Conservation (phyloP, 2,329 filamentous ascomycete species). For the Pseudogymnoascus destructans region DNA sequence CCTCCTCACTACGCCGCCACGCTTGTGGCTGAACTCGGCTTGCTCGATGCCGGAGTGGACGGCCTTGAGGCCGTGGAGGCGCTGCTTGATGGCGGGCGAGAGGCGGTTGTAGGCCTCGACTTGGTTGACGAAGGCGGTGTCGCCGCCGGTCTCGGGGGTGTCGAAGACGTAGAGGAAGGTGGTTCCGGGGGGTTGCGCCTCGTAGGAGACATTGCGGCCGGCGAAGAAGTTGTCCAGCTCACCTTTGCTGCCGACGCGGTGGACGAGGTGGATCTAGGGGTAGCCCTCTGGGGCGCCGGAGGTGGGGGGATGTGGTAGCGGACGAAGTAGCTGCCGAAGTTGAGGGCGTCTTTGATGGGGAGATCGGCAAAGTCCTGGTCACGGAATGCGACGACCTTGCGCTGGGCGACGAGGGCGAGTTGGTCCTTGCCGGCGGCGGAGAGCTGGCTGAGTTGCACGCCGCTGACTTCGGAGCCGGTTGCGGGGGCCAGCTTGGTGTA, state of each 20-base stretch:
- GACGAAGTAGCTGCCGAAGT: conserved; percentile 64
- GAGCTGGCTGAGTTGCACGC: conserved; percentile 58
- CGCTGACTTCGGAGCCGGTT: conserved; percentile 59
- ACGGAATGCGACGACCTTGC: conserved; percentile 68
- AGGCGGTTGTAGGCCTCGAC: conserved; percentile 71
- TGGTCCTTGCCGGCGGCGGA: conserved; percentile 60
- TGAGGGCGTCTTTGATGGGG: conserved; percentile 54
- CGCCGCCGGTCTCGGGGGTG: conserved; percentile 64
- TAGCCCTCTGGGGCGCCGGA: conserved; percentile 61
- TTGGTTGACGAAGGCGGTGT: conserved; percentile 71
- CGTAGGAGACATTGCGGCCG: conserved; percentile 68
- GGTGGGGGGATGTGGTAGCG: conserved; percentile 68
- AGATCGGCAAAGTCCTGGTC: conserved; percentile 61
- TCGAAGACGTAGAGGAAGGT: conserved; percentile 87
- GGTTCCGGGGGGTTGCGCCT: conserved; percentile 76
- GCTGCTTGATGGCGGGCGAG: conserved; percentile 63
- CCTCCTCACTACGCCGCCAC: conserved; percentile 57
- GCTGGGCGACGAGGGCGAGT: conserved; percentile 61
- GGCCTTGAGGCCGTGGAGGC: conserved; percentile 67
- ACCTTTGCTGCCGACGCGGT: conserved; percentile 54
- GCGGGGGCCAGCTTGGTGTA: conserved; percentile 55
- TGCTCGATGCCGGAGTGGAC: conserved; percentile 77
- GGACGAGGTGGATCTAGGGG: conserved; percentile 67
- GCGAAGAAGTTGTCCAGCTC: conserved; percentile 49
- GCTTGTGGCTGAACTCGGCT: conserved; percentile 51